Base-by-base conservation (phyloP, 2,329 filamentous ascomycete genomes). In the Diaporthe australafricana region DNA sequence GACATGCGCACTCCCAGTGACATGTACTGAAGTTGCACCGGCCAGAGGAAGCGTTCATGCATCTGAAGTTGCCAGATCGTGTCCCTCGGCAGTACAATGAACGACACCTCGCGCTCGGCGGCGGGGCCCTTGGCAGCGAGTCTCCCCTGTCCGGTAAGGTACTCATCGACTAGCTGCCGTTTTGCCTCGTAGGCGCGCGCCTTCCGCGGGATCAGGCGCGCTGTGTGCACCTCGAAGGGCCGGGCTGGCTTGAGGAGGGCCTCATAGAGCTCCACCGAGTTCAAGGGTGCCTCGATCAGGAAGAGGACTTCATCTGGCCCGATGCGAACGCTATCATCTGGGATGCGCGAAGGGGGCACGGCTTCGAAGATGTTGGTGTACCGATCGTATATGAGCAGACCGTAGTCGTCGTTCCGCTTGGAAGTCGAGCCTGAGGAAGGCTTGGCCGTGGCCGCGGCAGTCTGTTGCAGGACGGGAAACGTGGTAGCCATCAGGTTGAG, bases 281-380 rank as follows among this genome's bases (percentile, higher is more conserved):
- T 70, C 47, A 70, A 35, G 1, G 68, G 68, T 14, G 68, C 68
- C 38, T 70, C 68, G 57, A 70, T 22, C 32, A 70, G 45, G 27
- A 70, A 70, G 38, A 65, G 68, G 17, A 70, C 68, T 8, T 70
- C 68, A 32, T 70, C 68, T 20, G 68, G 56, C 12, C 68, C 68
- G 45, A 70, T 50, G 48, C 48, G 57, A 9, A 70, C 56, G 12
- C 68, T 63, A 35, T 70, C 48, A 8, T 70, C 57, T 5, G 68
- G 68, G 20, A 70, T 40, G 47, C 38, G 40, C 3, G 35, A 42
- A 4, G 68, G 68, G 8, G 20, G 5, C 17, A 65, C 56, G 27
- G 68, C 22, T 8, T 70, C 68, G 57, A 70, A 70, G 27, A 70
- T 65, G 32, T 42, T 70, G 68, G 68, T 65, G 47, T 70, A 70